Evolutionary conservation across 2,329 filamentous ascomycete species (phyloP).

Genomic region (Ceratocystis lukuohia): DNA sequence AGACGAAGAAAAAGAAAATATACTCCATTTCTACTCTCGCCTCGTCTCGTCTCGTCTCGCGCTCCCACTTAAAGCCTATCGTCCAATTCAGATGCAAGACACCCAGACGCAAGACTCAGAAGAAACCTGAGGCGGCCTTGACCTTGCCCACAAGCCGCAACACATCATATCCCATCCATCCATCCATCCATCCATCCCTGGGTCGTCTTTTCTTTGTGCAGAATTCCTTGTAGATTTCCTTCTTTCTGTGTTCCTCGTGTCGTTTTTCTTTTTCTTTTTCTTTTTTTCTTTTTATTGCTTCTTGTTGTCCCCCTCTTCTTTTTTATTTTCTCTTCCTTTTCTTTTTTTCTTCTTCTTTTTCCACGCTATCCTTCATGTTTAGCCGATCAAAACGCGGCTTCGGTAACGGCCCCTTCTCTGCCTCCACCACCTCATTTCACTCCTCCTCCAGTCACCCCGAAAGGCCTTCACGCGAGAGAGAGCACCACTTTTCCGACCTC

Average conservation of each 20-base stretch:
- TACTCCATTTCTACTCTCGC: not conserved
- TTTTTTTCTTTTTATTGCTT: slow-evolving; percentile 6
- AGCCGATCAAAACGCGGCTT: slow-evolving; percentile 13
- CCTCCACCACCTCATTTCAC: slow-evolving; percentile 9
- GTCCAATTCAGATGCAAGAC: not conserved
- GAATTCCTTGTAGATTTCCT: slow-evolving; percentile 1
- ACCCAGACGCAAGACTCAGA: not conserved
- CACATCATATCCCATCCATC: slow-evolving; percentile 3
- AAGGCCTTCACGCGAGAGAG: slow-evolving; percentile 4
- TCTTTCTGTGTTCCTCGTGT: not conserved
- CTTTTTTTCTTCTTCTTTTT: not conserved
- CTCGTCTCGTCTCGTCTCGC: too few species aligned
- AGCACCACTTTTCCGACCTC: slow-evolving; percentile 8
- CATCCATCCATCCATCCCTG: slow-evolving; percentile 3
- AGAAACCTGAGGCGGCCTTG: not conserved
- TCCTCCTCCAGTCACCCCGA: slow-evolving; percentile 5
- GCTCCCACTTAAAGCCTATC: too few species aligned
- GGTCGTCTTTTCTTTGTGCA: not conserved
- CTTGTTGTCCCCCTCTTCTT: not conserved
- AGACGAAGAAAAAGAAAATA: not conserved
- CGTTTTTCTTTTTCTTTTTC: not conserved
- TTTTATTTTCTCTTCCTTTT: slow-evolving; percentile 1
- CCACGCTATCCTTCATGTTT: slow-evolving; percentile 8
- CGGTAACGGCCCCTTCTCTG: slow-evolving; percentile 13
- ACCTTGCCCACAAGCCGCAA: not conserved